Evolutionary conservation across 257 asterid genomes (phyloP), one percentile per base, ranked within the genome.

Genomic region (Scutellaria minor): DNA sequence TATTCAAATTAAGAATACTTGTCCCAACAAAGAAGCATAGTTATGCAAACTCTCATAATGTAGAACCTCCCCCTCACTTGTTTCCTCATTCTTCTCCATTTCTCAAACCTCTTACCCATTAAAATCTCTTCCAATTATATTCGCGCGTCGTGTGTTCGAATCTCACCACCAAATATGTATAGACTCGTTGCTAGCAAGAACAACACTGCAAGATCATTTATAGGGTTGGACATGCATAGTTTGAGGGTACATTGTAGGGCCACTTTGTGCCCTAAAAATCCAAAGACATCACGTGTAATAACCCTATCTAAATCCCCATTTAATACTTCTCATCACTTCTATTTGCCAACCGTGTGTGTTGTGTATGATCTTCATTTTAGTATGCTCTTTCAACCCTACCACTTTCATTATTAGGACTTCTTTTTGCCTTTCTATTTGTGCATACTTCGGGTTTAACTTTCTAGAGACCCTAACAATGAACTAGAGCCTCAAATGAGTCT

Each of bases 1-100:
- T 35, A 52, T n/a, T 13, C 1, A 8, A 58, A 12, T 9, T 51
- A 84, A 68, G 81, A 72, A 68, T 78, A 57, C 46, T 78, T 63
- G 65, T 83, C 85, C 78, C 82, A 72, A 48, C 83, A 72, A 0
- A 85, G 81, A 75, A 85, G 89, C 85, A 80, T 85, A 46, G 81
- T 78, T 54, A 85, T 76, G 82, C 89, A 85, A 73, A 70, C 78
- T 76, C 82, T 80, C 31, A 85, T 64, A 56, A 82, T 82, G 61
- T 80, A 64, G 47, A 85, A 75, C 76, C 70, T 85, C 14, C 85
- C 87, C 57, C 62, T 80, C 70, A 80, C 69, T 68, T 82, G 81
- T 46, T 83, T 85, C 78, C 53, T 65, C 79, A 85, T 79, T 78
- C 79, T 85, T 79, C 69, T 75, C 87, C 82, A 82, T 77, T 78